phyloP scores from a whole-genome alignment of 108 stramenopile species.

The Halocafeteria seosinensis region DNA sequence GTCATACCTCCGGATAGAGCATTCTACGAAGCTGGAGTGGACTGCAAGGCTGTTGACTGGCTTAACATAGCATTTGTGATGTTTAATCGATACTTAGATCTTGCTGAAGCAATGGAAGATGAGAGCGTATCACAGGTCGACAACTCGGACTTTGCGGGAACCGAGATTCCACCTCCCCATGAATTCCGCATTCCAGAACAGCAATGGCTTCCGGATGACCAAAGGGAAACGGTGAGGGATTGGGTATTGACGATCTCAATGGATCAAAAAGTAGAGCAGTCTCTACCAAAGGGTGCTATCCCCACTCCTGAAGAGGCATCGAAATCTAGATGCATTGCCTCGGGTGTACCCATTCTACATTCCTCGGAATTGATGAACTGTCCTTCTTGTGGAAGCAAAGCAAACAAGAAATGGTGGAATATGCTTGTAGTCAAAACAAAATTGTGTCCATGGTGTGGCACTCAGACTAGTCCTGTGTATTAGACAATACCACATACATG shows the following conservation, averaged over 20 bases:
- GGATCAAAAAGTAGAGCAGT: constrained; percentile 39
- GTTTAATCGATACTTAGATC: constrained; percentile 47
- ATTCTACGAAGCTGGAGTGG: constrained; percentile 35
- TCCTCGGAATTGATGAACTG: constrained; percentile 6
- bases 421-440: background rate
- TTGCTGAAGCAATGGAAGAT: constrained; percentile 52
- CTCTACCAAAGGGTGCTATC: constrained; percentile 20
- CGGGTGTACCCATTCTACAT: constrained; percentile 23
- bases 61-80: constrained; percentile 44
- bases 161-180: constrained; percentile 25
- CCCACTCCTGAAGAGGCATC: constrained; percentile 27
- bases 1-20: constrained; percentile 39
- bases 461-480: constrained; percentile 3
- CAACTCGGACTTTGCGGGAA: constrained; percentile 40
- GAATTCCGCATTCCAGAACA: constrained; percentile 12
- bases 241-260: constrained; percentile 45
- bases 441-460: constrained; percentile 6
- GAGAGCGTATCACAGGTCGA: constrained; percentile 25
- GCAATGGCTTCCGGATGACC: constrained; percentile 22
- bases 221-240: constrained; percentile 41
- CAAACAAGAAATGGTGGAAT: background rate
- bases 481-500: too few relatives aligned
- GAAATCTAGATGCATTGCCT: constrained; percentile 33
- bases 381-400: background rate
- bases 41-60: constrained; percentile 22